These are phyloP conservation scores for Termitomyces sp. DNA, from an alignment of 768 basidiomycete genomes.

Conservation along the genomic window DNA sequence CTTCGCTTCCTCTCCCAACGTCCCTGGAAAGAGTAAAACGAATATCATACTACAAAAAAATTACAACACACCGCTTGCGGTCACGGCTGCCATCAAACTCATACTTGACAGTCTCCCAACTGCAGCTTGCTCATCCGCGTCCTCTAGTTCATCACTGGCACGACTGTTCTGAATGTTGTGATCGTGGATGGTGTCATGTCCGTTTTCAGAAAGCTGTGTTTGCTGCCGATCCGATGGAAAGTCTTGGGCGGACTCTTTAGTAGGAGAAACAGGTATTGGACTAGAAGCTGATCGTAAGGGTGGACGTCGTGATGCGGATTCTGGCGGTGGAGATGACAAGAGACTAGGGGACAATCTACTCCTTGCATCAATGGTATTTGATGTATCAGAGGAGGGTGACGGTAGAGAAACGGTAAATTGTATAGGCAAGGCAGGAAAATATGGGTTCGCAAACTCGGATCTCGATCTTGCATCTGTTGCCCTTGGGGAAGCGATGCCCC, in stretches of 20 bases:
- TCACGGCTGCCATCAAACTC: constrained; percentile 88
- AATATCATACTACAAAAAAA: neutral
- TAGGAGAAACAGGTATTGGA: constrained; percentile 17
- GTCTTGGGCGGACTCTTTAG: constrained; percentile 11
- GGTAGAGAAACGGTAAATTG: constrained; percentile 1
- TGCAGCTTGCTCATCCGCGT: constrained; percentile 65
- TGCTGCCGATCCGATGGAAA: neutral
- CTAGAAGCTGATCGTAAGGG: neutral
- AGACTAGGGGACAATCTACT: neutral
- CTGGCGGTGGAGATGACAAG: constrained; percentile 8
- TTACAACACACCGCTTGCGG: constrained; percentile 62
- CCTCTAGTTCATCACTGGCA: constrained; percentile 30
- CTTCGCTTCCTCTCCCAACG: constrained; percentile 53
- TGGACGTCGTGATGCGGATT: constrained; percentile 9
- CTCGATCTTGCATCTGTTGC: neutral
- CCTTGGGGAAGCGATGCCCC: neutral
- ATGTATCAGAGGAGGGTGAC: constrained; percentile 19
- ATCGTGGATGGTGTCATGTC: constrained; percentile 1
- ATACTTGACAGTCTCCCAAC: constrained; percentile 88
- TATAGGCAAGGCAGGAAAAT: constrained; percentile 45
- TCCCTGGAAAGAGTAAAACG: constrained; percentile 34
- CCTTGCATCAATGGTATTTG: neutral
- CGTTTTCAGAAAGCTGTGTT: neutral
- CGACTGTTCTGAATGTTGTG: constrained; percentile 7
- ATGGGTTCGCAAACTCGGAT: constrained; percentile 41